Evolutionary conservation across 352 stramenopile species (phyloP), one percentile per base, ranked within the genome.

Genomic region (Phytophthora sp.): DNA sequence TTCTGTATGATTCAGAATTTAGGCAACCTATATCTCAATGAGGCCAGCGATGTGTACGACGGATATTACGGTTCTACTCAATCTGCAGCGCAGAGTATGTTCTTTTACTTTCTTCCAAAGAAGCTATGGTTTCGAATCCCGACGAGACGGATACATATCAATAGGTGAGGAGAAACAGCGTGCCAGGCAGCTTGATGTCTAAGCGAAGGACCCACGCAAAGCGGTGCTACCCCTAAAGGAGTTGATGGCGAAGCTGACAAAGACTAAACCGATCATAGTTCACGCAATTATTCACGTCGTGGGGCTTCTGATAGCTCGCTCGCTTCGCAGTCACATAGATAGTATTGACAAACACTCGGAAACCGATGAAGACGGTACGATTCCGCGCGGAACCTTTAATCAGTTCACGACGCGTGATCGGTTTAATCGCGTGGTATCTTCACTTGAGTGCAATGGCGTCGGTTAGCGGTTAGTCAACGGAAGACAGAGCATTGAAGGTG

Each of bases 351-450:
- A 54, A 4, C 27, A 54, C 5, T 54, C 7, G 26, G 12, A 26
- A 4, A 27, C 27, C 0, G 15, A 9, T 2, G 18, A 56, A 20
- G 7, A 35, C 5, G 47, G 47, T 16, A 20, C 29, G 2, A 11
- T 56, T 21, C 47, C 47, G 0, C 30, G 30, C 0, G 30, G 30
- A 0, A 44, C 47, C 0, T 44, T 56, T 23, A 9, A 12, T 15
- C 31, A 20, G 15, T 31, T 31, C 21, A 44, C 44, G 47, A 56
- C 18, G 23, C 21, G 42, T 4, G 59, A 67, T 24, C 36, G 64
- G n/a, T 72, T 68, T 46, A 45, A 42, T 72, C 20, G 38, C 44
- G 1, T 18, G 57, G 0, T 72, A 39, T 36, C 50, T 72, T 1
- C 57, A 59, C 11, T 67, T 72, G n/a, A n/a, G n/a, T n/a, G n/a